Evolutionary conservation across 2,329 filamentous ascomycete genomes (phyloP).

Genomic region (Pezicula carpinea): DNA sequence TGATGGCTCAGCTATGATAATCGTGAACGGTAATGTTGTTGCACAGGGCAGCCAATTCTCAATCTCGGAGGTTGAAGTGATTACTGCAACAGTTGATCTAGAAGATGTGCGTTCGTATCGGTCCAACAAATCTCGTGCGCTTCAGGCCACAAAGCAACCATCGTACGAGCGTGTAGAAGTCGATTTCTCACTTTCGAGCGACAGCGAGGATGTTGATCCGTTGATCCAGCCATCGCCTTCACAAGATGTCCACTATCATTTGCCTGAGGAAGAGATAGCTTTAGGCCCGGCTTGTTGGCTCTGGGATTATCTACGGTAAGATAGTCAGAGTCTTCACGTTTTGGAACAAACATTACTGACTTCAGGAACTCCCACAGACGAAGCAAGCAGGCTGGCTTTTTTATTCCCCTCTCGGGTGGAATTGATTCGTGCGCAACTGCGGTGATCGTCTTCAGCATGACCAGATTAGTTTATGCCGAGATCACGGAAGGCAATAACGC

Average conservation of each 20-base stretch:
- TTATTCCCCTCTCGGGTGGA: conserved; percentile 54
- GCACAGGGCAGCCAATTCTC: conserved; percentile 47
- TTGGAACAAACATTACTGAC: too few species aligned
- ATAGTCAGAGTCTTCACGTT: too few species aligned
- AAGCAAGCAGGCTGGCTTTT: conserved; percentile 40
- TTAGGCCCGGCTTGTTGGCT: conserved; percentile 61
- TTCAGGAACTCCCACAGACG: too few species aligned
- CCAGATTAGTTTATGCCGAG: conserved; percentile 49
- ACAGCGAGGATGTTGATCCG: conserved; percentile 38
- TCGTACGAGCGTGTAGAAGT: conserved; percentile 35
- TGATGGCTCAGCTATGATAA: conserved; percentile 55
- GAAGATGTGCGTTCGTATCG: conserved; percentile 66
- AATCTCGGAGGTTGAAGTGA: conserved; percentile 57
- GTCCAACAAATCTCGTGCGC: conserved; percentile 21
- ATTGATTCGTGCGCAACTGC: conserved; percentile 56
- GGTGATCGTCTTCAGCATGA: conserved; percentile 42
- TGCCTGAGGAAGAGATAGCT: conserved; percentile 64
- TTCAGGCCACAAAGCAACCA: conserved; percentile 23
- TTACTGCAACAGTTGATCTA: conserved; percentile 62
- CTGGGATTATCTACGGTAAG: conserved; percentile 43
- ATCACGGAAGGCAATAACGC: conserved; percentile 41
- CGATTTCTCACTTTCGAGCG: conserved; percentile 38
- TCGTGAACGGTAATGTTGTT: conserved; percentile 55
- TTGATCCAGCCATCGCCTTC: conserved; percentile 37
- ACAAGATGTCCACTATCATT: conserved; percentile 46